These are phyloP conservation scores for Hypoxylon perforatum DNA, from an alignment of 495 filamentous ascomycete species.

Conservation along the genomic window DNA sequence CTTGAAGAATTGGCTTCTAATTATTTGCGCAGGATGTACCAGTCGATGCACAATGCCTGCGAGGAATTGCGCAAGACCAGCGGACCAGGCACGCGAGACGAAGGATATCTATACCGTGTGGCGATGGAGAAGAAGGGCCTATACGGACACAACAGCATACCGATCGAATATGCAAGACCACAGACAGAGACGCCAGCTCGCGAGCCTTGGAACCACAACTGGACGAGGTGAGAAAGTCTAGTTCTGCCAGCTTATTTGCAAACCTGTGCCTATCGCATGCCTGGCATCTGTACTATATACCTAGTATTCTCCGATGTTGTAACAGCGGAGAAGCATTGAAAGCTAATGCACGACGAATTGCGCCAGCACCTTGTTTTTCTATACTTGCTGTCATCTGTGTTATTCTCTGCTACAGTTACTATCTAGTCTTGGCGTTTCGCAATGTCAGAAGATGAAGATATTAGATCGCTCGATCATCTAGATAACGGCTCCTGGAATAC, in stretches of 20 bases:
- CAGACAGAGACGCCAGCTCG: conserved; percentile 81
- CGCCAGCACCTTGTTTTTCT: neutral
- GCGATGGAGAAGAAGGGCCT: conserved; percentile 87
- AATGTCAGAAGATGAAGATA: conserved; percentile 19
- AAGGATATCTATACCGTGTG: conserved; percentile 82
- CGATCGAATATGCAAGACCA: conserved; percentile 86
- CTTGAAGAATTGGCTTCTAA: conserved; percentile 16
- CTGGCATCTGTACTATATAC: conserved; percentile 10
- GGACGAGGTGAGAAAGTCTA: conserved; percentile 56
- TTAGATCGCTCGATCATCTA: conserved; percentile 22
- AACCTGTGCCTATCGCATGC: neutral
- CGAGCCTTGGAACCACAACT: conserved; percentile 82
- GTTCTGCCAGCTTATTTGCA: neutral
- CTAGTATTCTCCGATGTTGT: neutral
- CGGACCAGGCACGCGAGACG: conserved; percentile 67
- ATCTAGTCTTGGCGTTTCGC: conserved; percentile 13
- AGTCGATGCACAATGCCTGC: conserved; percentile 81
- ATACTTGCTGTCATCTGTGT: neutral
- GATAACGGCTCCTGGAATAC: conserved; percentile 1
- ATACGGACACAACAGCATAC: conserved; percentile 71
- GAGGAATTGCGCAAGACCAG: conserved; percentile 80
- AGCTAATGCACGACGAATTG: conserved; percentile 3
- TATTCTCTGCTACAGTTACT: neutral
- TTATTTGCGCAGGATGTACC: conserved; percentile 61
- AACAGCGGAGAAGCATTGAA: neutral